Evolutionary conservation across 768 basidiomycete genomes (phyloP).

Genomic region (Phaffia tasmanica): DNA sequence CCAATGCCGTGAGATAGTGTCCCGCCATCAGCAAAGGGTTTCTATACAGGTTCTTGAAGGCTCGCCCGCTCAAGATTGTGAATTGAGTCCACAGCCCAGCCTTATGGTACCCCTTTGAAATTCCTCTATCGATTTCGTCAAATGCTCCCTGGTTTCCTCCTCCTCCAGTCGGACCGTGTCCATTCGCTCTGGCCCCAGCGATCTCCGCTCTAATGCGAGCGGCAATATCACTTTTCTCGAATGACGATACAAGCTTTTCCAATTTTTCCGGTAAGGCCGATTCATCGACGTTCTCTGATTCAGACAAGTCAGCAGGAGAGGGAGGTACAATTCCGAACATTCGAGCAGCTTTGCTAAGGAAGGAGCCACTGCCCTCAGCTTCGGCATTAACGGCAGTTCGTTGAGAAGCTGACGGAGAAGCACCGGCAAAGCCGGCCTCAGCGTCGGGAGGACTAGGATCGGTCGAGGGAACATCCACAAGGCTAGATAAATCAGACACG

Average conservation of each 20-base stretch:
- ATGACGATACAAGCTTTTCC: conserved; percentile 59
- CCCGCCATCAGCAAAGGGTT: conserved; percentile 83
- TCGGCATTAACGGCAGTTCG: conserved; percentile 28
- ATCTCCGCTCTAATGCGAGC: conserved; percentile 54
- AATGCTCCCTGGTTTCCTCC: conserved; percentile 15
- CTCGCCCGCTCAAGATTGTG: conserved; percentile 80
- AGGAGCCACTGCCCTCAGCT: conserved; percentile 14
- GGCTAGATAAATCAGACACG: background rate
- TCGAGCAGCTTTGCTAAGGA: conserved; percentile 32
- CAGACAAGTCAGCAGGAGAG: background rate
- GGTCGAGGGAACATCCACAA: background rate
- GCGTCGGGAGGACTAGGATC: conserved; percentile 11
- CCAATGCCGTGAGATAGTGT: conserved; percentile 77
- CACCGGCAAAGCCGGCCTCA: conserved; percentile 12
- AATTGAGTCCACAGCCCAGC: conserved; percentile 88
- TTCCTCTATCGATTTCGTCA: conserved; percentile 26
- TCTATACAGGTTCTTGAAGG: conserved; percentile 92
- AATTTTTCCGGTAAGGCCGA: conserved; percentile 46
- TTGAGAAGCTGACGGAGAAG: conserved; percentile 1
- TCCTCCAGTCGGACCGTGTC: conserved; percentile 18
- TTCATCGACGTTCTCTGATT: conserved; percentile 17
- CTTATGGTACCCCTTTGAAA: conserved; percentile 44
- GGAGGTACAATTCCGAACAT: conserved; percentile 31
- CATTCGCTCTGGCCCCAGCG: conserved; percentile 32
- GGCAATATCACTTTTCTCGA: conserved; percentile 56